Conservation (phyloP, 192 early-diverging fungal species). For the Kappamyces sp. region DNA sequence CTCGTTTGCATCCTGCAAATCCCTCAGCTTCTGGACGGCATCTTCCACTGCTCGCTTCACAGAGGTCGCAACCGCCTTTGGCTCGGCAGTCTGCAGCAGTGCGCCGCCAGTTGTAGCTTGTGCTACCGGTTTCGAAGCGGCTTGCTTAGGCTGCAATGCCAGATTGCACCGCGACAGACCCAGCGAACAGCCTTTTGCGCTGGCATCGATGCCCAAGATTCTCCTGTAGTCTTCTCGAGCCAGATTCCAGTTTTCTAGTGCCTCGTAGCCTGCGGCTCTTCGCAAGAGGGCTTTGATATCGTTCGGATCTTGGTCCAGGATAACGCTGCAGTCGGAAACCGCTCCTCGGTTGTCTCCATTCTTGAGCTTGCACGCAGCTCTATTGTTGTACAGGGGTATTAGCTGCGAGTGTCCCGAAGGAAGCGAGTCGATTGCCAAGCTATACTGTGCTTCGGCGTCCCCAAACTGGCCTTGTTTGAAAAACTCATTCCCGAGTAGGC, state of each 20-base stretch:
- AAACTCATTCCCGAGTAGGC: constrained; percentile 66
- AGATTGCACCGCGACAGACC: constrained; percentile 55
- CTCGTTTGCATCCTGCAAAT: constrained; percentile 60
- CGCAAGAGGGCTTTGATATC: constrained; percentile 76
- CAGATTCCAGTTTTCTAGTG: constrained; percentile 69
- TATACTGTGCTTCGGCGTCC: constrained; percentile 69
- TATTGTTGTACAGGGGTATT: constrained; percentile 74
- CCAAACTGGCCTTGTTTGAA: constrained; percentile 90
- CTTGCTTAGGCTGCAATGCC: constrained; percentile 28
- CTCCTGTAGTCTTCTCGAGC: constrained; percentile 48
- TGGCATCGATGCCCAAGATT: constrained; percentile 28
- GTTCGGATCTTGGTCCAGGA: constrained; percentile 39
- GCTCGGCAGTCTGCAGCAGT: not conserved
- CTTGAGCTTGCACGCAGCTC: constrained; percentile 73
- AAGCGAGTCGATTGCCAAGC: constrained; percentile 54
- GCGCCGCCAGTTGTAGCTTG: not conserved
- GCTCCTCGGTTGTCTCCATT: constrained; percentile 72
- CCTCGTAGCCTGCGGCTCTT: constrained; percentile 74
- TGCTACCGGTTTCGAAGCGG: constrained; percentile 5
- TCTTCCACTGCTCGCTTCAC: constrained; percentile 35
- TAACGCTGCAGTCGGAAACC: constrained; percentile 60
- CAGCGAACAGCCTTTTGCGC: constrained; percentile 30
- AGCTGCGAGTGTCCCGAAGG: constrained; percentile 55
- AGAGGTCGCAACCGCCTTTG: constrained; percentile 17
- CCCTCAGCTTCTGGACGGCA: constrained; percentile 69